Evolutionary conservation across 495 filamentous ascomycete genomes (phyloP), one percentile per base, ranked within the genome.

Genomic region (Thozetella sp.): DNA sequence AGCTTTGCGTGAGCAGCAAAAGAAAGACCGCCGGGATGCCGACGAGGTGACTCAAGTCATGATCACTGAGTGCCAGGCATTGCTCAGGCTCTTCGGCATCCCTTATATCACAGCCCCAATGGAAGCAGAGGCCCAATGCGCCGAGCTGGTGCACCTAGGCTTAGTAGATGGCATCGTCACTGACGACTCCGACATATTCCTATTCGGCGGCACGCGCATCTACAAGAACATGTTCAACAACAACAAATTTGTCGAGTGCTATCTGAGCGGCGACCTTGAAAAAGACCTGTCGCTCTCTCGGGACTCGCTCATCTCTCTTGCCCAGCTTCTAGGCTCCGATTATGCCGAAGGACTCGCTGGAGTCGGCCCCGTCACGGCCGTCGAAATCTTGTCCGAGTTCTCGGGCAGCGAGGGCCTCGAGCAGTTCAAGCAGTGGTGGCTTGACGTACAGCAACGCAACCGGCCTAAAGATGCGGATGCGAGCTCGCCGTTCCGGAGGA

Each of bases 221-320:
- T 99, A 98, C 80, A 97, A 98, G 62, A 97, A 99, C 78, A 96
- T 98, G 93, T 99, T 99, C 83, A 98, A 97, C 71, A 89, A 90
- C 66, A 91, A 93, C 74, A 98, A 98, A 65, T 96, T 89, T 65
- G 95, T 99, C 45, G 96, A 99, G 76, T 98, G 95, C 73, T 99
- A 97, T 65, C 85, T 99, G 24, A 76, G 87, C n/a, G 78, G 79
- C 2, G 94, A 98, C 65, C 81, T 99, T 1, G 92, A 96, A 67
- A 89, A 91, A 62, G 95, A 99, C 60, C 88, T 96, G 54, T 90
- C 88, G 2, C 87, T 99, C 1, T 88, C 90, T 13, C 86, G 94
- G 22, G 77, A 83, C 22, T 91, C 93, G 66, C 84, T 99, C 25
- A 97, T 98, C 58, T 82, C 86, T 37, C 81, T 97, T 64, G 94